Base-by-base conservation (phyloP, 2,329 filamentous ascomycete species). In the Aspergillus sojae region DNA sequence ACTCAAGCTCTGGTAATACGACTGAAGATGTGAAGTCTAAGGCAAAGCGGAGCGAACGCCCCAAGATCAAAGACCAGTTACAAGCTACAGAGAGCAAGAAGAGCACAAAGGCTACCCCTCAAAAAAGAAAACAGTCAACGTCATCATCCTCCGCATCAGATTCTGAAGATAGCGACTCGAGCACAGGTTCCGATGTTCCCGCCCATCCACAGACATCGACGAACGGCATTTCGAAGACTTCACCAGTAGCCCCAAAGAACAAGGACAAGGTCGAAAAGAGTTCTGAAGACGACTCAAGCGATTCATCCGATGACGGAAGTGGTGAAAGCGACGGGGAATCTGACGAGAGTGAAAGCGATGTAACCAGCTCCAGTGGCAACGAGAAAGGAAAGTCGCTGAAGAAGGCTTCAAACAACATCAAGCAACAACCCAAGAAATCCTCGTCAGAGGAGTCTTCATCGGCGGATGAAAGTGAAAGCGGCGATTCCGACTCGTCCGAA, bases 301-400 rank as follows among this genome's bases (percentile, higher is more conserved):
- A 50, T 16, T 36, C 39, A 28, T 43, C 56, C 36, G 10, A 23
- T 45, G 56, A 36, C 11, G 41, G 41, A 21, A 39, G 23, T 34
- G 41, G 53, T 56, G 53, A 62, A 57, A 36, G 57, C 62, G 11
- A 54, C 46, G 39, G 57, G 52, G n/a, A 67, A 52, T 52, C 67
- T n/a, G 58, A 34, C 32, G 60, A 46, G 23, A 62, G 53, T 43
- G 61, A 62, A 5, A 57, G 54, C 10, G 62, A 61, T 6, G 65
- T 67, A 2, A 66, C 68, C 9, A 61, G 64, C 16, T 60, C 64
- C 12, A 56, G 55, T n/a, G 36, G 48, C 28, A 52, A 30, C 23
- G 53, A 52, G 14, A 52, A 32, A 30, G 5, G 11, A 21, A 34
- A 52, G 10, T 34, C 28, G 2, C 26, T 12, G 16, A 52, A 50